A percentile compares a stretch with the other conserved stretches of the same genome.
These are phyloP conservation scores for Chalciporus chontae DNA, from an alignment of 768 basidiomycete genomes.

Conservation along the genomic window DNA sequence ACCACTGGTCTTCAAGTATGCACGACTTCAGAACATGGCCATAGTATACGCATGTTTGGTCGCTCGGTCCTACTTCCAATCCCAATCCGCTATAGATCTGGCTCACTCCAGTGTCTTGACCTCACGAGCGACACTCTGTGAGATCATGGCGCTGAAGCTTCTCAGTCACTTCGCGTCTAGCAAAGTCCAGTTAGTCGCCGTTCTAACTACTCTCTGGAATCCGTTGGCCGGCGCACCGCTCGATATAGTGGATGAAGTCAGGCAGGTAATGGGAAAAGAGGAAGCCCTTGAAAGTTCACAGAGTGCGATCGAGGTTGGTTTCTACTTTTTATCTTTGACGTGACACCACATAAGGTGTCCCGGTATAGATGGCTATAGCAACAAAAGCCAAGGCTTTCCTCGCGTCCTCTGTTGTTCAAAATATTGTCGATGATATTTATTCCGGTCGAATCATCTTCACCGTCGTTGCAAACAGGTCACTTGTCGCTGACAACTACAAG, in stretches of 20 bases:
- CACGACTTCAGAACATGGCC: conserved; percentile 69
- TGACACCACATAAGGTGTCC: not conserved
- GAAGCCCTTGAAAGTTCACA: conserved; percentile 59
- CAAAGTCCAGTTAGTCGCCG: conserved; percentile 71
- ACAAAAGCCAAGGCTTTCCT: conserved; percentile 84
- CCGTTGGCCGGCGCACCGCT: conserved; percentile 74
- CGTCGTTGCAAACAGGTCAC: conserved; percentile 57
- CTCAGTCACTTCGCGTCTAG: conserved; percentile 69
- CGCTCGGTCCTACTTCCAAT: conserved; percentile 74
- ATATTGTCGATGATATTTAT: conserved; percentile 85
- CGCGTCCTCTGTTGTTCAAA: conserved; percentile 78
- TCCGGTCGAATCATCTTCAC: conserved; percentile 73
- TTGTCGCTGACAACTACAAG: conserved; percentile 91
- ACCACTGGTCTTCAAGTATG: conserved; percentile 76
- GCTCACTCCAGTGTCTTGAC: conserved; percentile 74
- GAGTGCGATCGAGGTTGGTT: conserved; percentile 81
- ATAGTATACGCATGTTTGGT: conserved; percentile 76
- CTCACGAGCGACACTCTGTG: conserved; percentile 75
- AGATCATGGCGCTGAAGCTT: conserved; percentile 87
- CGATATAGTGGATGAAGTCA: conserved; percentile 67
- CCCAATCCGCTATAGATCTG: conserved; percentile 64
- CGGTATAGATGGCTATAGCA: conserved; percentile 76
- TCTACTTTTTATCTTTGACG: not conserved
- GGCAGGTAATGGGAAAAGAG: conserved; percentile 51
- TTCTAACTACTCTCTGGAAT: conserved; percentile 81